Evolutionary conservation across 2,329 filamentous ascomycete species (phyloP), one percentile per base, ranked within the genome.

Genomic region (Aspergillus arachidicola): DNA sequence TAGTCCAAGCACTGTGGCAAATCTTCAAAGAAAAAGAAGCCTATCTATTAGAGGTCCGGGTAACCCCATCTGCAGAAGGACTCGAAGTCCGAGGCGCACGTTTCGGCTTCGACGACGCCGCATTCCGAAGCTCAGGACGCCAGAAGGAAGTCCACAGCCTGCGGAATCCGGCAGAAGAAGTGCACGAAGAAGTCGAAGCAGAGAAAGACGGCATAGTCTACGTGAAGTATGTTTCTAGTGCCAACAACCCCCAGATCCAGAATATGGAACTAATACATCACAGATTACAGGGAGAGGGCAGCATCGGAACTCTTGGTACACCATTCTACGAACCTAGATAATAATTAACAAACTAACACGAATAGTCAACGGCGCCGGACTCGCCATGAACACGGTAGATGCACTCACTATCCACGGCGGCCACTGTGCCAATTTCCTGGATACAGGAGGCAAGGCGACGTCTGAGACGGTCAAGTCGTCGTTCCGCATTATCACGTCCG

Each of bases 311-410:
- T 0, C 82, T 96, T 12, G 80, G 80, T 81, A 75, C 67, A 67
- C n/a, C 3, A n/a, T 10, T 6, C 9, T n/a, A 41, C 9, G 2
- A 23, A 23, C 2, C 2, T 3, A 23, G 2, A 23, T 23, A 23
- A 23, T 3, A 23, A 23, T 23, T 1, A 3, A 3, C 2, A 23
- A 23, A 23, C 23, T 23, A 23, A 23, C 23, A 3, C 23, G 23
- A 23, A 23, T 23, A 23, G 23, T 23, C 23, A 23, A 23, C 72
- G 93, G 93, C 50, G 93, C 94, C 0, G 93, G 93, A 0, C 85
- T 97, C 1, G 93, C 93, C 0, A 95, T 97, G 91, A 95, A 95
- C 75, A 96, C 93, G 0, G 88, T 94, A 64, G 93, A 97, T 75
- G 90, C 91, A 0, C 86, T 97, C 1, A 83, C 85, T 2, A 80